Evolutionary conservation across 169 alveolate genomes (phyloP).

Genomic region (Eimeria sp.): DNA sequence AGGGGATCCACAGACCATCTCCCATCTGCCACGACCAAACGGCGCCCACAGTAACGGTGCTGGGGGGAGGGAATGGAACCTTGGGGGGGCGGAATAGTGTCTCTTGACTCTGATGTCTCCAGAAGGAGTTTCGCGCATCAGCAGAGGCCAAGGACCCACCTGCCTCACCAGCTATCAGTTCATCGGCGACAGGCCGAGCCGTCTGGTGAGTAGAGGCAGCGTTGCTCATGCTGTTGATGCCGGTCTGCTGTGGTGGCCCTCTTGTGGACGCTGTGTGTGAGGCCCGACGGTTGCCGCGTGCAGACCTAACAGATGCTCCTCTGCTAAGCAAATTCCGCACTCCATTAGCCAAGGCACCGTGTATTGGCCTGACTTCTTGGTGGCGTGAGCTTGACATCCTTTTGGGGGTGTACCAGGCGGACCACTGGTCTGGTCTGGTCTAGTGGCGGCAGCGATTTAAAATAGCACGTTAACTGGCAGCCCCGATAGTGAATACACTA

Average conservation of each 20-base stretch:
- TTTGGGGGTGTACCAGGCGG: background rate
- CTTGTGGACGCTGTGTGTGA: background rate
- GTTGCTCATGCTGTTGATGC: background rate
- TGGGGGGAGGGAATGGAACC: slow-evolving; percentile 30
- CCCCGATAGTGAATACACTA: background rate
- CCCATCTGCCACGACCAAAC: slow-evolving; percentile 69
- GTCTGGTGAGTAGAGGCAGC: background rate
- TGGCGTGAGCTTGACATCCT: background rate
- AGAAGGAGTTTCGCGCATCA: background rate
- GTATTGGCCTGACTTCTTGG: background rate
- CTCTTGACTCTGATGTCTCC: slow-evolving; percentile 37
- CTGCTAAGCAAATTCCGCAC: background rate
- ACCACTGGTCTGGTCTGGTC: slow-evolving; percentile 44
- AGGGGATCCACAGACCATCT: slow-evolving; percentile 29
- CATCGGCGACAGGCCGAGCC: background rate
- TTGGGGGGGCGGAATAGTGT: slow-evolving; percentile 4
- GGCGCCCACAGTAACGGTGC: background rate
- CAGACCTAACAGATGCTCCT: background rate
- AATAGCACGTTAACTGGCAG: background rate
- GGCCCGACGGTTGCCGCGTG: background rate
- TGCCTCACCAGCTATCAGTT: background rate
- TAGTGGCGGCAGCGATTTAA: background rate
- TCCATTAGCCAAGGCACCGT: background rate
- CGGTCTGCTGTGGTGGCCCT: background rate
- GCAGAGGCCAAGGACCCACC: background rate